Evolutionary conservation across 495 filamentous ascomycete genomes (phyloP).

Genomic region (Opeltia flavorubescens): DNA sequence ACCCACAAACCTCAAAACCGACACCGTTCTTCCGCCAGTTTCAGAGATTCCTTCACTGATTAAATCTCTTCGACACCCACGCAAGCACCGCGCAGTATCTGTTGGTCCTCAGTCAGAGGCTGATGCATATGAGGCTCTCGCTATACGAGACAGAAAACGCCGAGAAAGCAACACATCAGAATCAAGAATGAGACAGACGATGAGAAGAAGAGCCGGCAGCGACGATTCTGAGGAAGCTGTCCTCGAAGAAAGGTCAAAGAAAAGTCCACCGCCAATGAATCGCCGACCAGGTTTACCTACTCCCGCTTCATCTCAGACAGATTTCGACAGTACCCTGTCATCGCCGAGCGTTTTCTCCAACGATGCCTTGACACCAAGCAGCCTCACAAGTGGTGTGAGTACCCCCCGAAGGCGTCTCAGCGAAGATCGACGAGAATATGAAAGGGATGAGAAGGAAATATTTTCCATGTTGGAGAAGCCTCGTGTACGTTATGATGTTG

Average conservation of each 20-base stretch:
- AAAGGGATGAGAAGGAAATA: slow-evolving; percentile 60
- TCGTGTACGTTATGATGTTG: slow-evolving; percentile 88
- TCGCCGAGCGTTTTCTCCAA: slow-evolving; percentile 28
- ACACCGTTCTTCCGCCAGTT: slow-evolving; percentile 75
- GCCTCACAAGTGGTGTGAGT: slow-evolving; percentile 18
- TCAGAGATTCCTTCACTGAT: slow-evolving; percentile 71
- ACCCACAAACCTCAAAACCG: slow-evolving; percentile 59
- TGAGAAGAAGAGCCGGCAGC: slow-evolving; percentile 3
- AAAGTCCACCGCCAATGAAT: background rate
- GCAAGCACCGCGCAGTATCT: slow-evolving; percentile 65
- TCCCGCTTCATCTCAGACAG: slow-evolving; percentile 28
- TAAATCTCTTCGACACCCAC: slow-evolving; percentile 63
- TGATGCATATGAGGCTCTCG: slow-evolving; percentile 89
- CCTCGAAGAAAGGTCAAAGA: slow-evolving; percentile 8
- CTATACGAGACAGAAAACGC: slow-evolving; percentile 73
- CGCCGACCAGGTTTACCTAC: slow-evolving; percentile 16
- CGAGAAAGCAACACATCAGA: slow-evolving; percentile 49
- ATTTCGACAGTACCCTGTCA: slow-evolving; percentile 59
- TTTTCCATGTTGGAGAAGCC: slow-evolving; percentile 76
- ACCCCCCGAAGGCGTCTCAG: slow-evolving; percentile 11
- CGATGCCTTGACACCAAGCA: slow-evolving; percentile 23
- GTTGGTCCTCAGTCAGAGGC: slow-evolving; percentile 90
- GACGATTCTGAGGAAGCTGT: slow-evolving; percentile 5
- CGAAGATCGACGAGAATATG: slow-evolving; percentile 35
- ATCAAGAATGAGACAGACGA: background rate